Conservation (phyloP, 1,284 basidiomycete genomes). For the Tilletia walkeri region DNA sequence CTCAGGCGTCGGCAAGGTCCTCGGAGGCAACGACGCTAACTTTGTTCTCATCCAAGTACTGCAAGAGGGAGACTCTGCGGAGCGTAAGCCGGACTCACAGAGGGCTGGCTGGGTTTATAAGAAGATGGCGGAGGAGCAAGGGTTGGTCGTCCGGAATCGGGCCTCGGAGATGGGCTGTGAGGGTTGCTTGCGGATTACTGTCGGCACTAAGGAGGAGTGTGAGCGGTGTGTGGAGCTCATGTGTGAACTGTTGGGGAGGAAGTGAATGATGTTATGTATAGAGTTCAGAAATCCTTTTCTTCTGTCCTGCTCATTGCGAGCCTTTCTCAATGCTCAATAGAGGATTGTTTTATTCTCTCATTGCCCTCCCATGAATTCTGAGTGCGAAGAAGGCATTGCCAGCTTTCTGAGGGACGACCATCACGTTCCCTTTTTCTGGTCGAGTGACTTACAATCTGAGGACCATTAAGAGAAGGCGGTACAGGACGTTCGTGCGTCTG, state of each 20-base stretch:
- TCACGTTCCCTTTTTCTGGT: no score
- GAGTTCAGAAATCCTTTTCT: no score
- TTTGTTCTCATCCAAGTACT: conserved; percentile 83
- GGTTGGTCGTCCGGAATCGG: conserved; percentile 86
- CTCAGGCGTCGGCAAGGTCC: conserved; percentile 64
- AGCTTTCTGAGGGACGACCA: no score
- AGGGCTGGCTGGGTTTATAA: conserved; percentile 75
- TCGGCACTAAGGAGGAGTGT: conserved; percentile 77
- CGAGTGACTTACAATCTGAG: no score
- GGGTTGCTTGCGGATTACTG: conserved; percentile 83
- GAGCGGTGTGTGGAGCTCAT: conserved; percentile 43
- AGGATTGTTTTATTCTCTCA: no score
- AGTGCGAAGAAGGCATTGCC: no score
- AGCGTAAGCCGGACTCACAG: conserved; percentile 65
- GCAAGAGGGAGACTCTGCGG: conserved; percentile 37
- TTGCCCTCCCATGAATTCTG: no score
- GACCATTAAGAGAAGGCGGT: no score
- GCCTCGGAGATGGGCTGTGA: conserved; percentile 82
- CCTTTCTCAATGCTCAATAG: no score
- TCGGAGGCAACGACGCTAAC: conserved; percentile 87
- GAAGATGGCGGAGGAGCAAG: conserved; percentile 75
- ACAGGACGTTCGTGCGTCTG: no score
- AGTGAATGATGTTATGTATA: not conserved
- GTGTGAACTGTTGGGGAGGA: conserved; percentile 31
- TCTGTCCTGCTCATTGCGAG: no score